Percentiles rank a stretch among this genome's conserved stretches.
Evolutionary conservation across 352 stramenopile genomes (phyloP).

Genomic region (Pythium rhizo-oryzae): DNA sequence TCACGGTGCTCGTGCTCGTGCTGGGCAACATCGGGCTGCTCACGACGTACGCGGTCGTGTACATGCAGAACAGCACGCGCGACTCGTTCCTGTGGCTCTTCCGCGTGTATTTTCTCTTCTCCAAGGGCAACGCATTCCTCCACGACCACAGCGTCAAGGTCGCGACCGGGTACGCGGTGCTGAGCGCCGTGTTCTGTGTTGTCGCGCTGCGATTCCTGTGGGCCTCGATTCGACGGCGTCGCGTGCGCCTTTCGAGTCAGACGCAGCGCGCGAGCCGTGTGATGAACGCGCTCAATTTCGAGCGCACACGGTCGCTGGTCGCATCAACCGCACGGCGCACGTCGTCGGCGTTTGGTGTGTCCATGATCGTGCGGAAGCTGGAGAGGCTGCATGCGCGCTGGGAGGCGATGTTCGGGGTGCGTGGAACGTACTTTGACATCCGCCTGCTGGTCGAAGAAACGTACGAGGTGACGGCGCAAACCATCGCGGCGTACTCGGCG

Average conservation of each 20-base stretch:
- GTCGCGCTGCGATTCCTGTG: not conserved
- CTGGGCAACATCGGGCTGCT: constrained; percentile 6
- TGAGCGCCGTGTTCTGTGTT: not conserved
- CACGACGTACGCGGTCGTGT: not conserved
- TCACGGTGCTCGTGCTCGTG: constrained; percentile 6
- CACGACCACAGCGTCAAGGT: not conserved
- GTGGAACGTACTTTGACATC: constrained; percentile 22
- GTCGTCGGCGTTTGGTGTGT: not conserved
- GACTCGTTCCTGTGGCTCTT: constrained; percentile 17
- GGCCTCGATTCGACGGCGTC: not conserved
- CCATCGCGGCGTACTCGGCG: constrained; percentile 8
- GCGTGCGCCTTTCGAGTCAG: not conserved
- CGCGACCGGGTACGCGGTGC: not conserved
- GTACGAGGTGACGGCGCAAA: constrained; percentile 7
- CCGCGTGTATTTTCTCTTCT: constrained; percentile 13
- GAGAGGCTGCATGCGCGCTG: not conserved
- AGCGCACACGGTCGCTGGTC: not conserved
- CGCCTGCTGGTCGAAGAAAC: constrained; percentile 9
- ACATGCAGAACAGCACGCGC: constrained; percentile 7
- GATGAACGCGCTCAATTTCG: not conserved
- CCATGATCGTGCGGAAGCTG: not conserved
- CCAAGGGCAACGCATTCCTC: constrained; percentile 10
- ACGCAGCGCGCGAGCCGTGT: not conserved
- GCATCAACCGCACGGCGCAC: not conserved
- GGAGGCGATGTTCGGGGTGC: constrained; percentile 7